phyloP scores from a whole-genome alignment of 768 basidiomycete species.

The Mycena maculata region DNA sequence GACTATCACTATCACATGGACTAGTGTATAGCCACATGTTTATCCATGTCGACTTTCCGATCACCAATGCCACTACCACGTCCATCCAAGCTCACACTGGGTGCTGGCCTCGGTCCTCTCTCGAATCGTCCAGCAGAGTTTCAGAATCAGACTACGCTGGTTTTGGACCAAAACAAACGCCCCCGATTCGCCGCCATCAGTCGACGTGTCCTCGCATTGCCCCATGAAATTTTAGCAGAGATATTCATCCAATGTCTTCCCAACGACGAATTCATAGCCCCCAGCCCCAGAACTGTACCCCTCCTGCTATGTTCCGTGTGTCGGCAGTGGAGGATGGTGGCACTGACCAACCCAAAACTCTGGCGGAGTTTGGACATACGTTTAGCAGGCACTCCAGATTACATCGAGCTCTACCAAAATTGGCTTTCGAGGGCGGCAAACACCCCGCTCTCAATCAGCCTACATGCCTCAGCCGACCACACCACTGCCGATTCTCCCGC shows the following conservation, averaged over 20 bases:
- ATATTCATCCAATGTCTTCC: conserved; percentile 33
- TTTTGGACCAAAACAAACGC: not conserved
- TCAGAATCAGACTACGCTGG: not conserved
- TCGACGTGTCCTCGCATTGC: not conserved
- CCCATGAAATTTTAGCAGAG: conserved; percentile 5
- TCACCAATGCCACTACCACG: too few relatives aligned
- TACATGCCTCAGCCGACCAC: too few relatives aligned
- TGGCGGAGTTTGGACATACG: conserved; percentile 24
- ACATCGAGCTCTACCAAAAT: not conserved
- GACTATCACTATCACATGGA: too few relatives aligned
- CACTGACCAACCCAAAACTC: conserved; percentile 26
- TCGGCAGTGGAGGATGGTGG: conserved; percentile 26
- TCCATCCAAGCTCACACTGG: too few relatives aligned
- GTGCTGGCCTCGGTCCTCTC: not conserved
- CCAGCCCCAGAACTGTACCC: conserved; percentile 16
- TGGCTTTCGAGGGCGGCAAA: conserved; percentile 2
- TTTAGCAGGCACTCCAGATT: not conserved
- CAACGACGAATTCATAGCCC: conserved; percentile 19
- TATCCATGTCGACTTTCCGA: too few relatives aligned
- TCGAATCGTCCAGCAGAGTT: conserved; percentile 1
- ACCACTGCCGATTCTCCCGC: not conserved
- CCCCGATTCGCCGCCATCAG: not conserved
- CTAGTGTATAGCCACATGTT: too few relatives aligned
- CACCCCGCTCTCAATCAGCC: not conserved
- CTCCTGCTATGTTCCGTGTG: conserved; percentile 31